A percentile compares a stretch with the other conserved stretches of the same genome.
Evolutionary conservation across 441 rosid genomes (phyloP).

Genomic region (Hura crepitans): DNA sequence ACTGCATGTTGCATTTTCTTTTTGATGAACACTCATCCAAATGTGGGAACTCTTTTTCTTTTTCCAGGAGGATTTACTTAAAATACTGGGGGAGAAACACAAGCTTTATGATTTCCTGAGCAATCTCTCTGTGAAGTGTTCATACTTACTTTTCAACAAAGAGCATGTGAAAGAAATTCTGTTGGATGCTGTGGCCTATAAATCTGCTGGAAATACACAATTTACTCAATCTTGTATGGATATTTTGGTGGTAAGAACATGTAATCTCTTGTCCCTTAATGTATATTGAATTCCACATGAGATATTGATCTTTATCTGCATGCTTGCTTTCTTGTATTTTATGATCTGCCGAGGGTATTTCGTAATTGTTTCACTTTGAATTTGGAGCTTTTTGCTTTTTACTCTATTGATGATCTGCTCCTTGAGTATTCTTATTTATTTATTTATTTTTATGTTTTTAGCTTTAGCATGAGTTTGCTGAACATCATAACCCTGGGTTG

Average conservation of each 20-base stretch:
- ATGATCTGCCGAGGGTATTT: background rate
- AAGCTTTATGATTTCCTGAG: slow-evolving; percentile 79
- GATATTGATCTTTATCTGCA: background rate
- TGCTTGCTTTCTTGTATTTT: background rate
- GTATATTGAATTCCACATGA: background rate
- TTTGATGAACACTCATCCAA: slow-evolving; percentile 6
- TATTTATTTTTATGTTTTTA: background rate
- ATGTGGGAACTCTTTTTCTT: slow-evolving; percentile 7
- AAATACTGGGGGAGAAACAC: slow-evolving; percentile 87
- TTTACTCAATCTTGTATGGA: slow-evolving; percentile 73
- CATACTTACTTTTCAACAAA: slow-evolving; percentile 82
- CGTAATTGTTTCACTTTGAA: slow-evolving; percentile 2
- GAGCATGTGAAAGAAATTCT: slow-evolving; percentile 87
- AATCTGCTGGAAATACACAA: slow-evolving; percentile 54
- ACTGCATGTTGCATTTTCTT: slow-evolving; percentile 9
- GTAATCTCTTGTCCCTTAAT: slow-evolving; percentile 7
- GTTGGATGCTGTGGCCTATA: slow-evolving; percentile 56
- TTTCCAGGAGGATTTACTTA: slow-evolving; percentile 92
- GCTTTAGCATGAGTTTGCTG: slow-evolving; percentile 10
- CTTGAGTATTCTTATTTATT: background rate
- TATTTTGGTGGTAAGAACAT: slow-evolving; percentile 79
- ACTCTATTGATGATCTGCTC: background rate
- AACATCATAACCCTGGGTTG: background rate
- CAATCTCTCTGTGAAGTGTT: slow-evolving; percentile 79
- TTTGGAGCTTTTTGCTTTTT: background rate